Conservation (phyloP, 2,329 filamentous ascomycete species). For the Fusarium abutilonis region DNA sequence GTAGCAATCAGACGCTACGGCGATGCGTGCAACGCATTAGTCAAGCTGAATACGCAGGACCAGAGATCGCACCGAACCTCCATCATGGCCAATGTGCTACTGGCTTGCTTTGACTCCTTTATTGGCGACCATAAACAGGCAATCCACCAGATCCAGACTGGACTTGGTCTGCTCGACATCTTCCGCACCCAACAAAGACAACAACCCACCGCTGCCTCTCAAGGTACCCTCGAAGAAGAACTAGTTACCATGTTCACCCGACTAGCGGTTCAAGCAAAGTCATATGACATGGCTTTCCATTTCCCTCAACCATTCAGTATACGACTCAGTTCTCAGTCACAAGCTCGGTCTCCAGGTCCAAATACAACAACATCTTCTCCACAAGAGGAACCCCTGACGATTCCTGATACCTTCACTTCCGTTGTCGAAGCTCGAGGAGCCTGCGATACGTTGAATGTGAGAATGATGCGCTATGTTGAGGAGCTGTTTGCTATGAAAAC, state of each 20-base stretch:
- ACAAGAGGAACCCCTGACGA: slow-evolving; percentile 37
- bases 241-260: slow-evolving; percentile 71
- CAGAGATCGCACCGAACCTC: slow-evolving; percentile 61
- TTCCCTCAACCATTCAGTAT: slow-evolving; percentile 71
- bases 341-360: slow-evolving; percentile 55
- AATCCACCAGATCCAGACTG: slow-evolving; percentile 69
- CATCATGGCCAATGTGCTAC: slow-evolving; percentile 71
- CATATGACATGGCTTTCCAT: slow-evolving; percentile 75
- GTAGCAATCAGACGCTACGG: slow-evolving; percentile 69
- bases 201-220: slow-evolving; percentile 41
- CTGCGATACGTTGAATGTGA: slow-evolving; percentile 66
- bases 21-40: slow-evolving; percentile 63
- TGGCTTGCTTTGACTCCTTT: slow-evolving; percentile 76
- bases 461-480: slow-evolving; percentile 68
- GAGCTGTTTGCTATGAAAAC: slow-evolving; percentile 59
- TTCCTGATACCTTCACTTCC: slow-evolving; percentile 55
- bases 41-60: slow-evolving; percentile 56
- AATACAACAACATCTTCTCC: slow-evolving; percentile 55
- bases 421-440: slow-evolving; percentile 65
- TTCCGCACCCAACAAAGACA: slow-evolving; percentile 58
- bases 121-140: slow-evolving; percentile 70
- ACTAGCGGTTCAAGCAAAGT: slow-evolving; percentile 72
- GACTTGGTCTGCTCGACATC: slow-evolving; percentile 64
- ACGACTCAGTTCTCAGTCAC: slow-evolving; percentile 49
- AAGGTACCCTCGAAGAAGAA: slow-evolving; percentile 66